phyloP scores from a whole-genome alignment of 768 basidiomycete genomes.

The Tremella mesenterica region DNA sequence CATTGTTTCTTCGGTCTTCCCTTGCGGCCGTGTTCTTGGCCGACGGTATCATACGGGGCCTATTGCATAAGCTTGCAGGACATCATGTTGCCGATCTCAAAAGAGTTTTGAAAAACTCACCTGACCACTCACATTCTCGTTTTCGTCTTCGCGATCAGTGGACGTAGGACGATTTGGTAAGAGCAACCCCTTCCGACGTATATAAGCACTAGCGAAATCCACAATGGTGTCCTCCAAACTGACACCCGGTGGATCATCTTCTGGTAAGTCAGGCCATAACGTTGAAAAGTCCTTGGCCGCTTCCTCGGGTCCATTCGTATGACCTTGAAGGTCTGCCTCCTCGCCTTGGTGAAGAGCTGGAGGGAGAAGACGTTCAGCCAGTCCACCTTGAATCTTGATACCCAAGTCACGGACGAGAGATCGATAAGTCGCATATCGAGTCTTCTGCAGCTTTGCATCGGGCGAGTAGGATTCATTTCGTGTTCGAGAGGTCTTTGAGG shows the following conservation, averaged over 20 bases:
- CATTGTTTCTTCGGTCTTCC: no score
- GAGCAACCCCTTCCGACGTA: constrained; percentile 6
- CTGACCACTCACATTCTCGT: no score
- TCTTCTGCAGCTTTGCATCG: neutral
- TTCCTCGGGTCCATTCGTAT: neutral
- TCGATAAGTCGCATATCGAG: neutral
- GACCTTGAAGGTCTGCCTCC: neutral
- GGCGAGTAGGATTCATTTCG: constrained; percentile 5
- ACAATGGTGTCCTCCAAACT: constrained; percentile 9
- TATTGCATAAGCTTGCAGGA: no score
- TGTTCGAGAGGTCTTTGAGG: no score
- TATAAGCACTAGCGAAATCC: constrained; percentile 10
- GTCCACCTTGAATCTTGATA: neutral
- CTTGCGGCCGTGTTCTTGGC: no score
- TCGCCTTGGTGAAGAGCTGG: neutral
- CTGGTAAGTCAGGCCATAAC: constrained; percentile 7
- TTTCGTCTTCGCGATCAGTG: no score
- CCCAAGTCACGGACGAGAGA: neutral
- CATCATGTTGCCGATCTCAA: no score
- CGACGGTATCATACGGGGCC: no score
- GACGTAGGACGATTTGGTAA: neutral
- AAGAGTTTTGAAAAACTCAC: no score
- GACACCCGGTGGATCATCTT: neutral
- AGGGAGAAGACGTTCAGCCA: neutral
- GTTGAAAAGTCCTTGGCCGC: neutral